These are phyloP conservation scores for Pelargonium cotyledonis DNA, from an alignment of 441 rosid species.

Conservation along the genomic window DNA sequence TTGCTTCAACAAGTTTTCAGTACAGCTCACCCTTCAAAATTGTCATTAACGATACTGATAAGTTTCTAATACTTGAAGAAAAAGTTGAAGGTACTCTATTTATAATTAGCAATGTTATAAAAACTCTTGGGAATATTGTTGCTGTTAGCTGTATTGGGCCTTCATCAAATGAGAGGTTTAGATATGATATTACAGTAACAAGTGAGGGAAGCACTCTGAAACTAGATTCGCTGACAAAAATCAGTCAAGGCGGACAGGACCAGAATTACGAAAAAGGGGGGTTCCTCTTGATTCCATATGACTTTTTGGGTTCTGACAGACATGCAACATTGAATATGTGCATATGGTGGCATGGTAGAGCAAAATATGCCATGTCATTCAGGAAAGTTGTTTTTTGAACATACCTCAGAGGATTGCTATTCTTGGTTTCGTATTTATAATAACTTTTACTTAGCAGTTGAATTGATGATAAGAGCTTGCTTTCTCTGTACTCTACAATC, in stretches of 20 bases:
- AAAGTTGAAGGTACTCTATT: neutral
- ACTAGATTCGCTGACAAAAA: neutral
- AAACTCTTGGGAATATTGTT: neutral
- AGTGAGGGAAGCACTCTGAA: neutral
- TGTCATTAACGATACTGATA: slow-evolving; percentile 3
- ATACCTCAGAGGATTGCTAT: too few relatives aligned
- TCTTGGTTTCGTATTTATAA: too few relatives aligned
- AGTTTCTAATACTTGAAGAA: neutral
- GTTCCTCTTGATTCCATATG: slow-evolving; percentile 19
- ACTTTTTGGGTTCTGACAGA: slow-evolving; percentile 19
- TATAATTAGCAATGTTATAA: neutral
- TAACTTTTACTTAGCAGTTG: too few relatives aligned
- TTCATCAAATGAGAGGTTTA: neutral
- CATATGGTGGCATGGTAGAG: slow-evolving; percentile 8
- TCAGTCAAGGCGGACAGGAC: neutral
- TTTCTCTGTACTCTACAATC: too few relatives aligned
- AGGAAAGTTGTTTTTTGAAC: too few relatives aligned
- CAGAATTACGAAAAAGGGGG: neutral
- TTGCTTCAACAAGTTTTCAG: slow-evolving; percentile 10
- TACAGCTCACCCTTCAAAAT: slow-evolving; percentile 15
- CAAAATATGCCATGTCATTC: neutral
- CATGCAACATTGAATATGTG: slow-evolving; percentile 26
- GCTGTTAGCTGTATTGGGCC: neutral
- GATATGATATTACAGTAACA: neutral
- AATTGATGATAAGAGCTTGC: too few relatives aligned